Evolutionary conservation across 148 eudicot genomes (phyloP).

Genomic region (Bassia scoparia): DNA sequence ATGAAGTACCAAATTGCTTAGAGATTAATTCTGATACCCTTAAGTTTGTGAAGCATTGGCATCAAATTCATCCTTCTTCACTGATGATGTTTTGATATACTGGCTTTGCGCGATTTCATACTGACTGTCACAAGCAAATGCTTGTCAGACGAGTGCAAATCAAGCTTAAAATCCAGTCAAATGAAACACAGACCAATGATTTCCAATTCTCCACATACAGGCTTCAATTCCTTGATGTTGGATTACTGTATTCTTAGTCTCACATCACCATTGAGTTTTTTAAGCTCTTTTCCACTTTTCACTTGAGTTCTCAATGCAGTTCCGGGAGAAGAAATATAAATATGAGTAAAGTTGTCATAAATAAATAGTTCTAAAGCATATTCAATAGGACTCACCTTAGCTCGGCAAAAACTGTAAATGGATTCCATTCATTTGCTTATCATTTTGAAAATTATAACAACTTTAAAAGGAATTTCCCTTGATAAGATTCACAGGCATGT

Average conservation of each 20-base stretch:
- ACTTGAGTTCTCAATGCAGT: constrained; percentile 39
- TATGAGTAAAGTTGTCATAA: neutral
- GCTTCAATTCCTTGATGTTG: constrained; percentile 37
- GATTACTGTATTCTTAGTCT: constrained; percentile 39
- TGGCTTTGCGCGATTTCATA: constrained; percentile 33
- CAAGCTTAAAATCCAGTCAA: neutral
- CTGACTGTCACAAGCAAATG: constrained; percentile 36
- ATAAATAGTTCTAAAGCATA: neutral
- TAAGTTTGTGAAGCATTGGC: constrained; percentile 32
- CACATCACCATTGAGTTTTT: constrained; percentile 32
- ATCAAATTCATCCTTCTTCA: constrained; percentile 42
- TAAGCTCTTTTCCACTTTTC: constrained; percentile 50
- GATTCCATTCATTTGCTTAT: too few relatives aligned
- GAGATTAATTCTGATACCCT: constrained; percentile 37
- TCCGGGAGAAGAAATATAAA: neutral
- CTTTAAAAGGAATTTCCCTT: too few relatives aligned
- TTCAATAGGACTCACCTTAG: neutral
- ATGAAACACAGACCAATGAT: neutral
- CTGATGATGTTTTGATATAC: constrained; percentile 33
- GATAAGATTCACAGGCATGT: too few relatives aligned
- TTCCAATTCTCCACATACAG: neutral
- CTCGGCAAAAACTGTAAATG: neutral
- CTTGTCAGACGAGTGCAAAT: constrained; percentile 3
- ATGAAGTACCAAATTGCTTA: neutral
- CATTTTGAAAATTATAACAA: too few relatives aligned